Base-by-base conservation (phyloP, 176 grass and related monocot genomes). In the Alloteropsis semialata region DNA sequence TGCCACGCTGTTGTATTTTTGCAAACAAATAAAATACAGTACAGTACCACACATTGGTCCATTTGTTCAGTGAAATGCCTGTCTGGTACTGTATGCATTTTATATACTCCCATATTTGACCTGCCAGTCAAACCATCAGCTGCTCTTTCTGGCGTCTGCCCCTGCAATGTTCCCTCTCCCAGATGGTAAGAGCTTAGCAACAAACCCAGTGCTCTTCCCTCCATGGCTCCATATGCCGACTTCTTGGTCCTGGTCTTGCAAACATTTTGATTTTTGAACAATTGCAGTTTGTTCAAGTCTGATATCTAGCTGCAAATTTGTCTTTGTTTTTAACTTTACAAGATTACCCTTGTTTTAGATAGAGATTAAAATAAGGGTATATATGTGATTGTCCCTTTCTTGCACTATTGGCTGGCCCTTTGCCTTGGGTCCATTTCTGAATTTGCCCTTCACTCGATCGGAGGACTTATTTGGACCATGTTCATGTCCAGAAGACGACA, bases 61-160 rank as follows among this genome's bases (percentile, higher is more conserved):
- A 83, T 67, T 78, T 86, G 74, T 13, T 82, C 84, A 49, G 71
- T 25, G 64, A 86, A 29, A 46, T 16, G 32, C 24, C 46, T 82
- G 58, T 77, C 55, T 56, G 36, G 33, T 57, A 9, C 44, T 80
- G 13, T 66, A 37, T 41, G 41, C 68, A 71, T 71, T 72, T 28
- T 82, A 37, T 61, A 59, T 82, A 66, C 44, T 66, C 21, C 21
- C 15, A 57, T 43, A 46, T 75, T 87, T 87, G 84, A 87, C 80
- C 67, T 73, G 17, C 82, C 79, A 44, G 74, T 87, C 79, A 90
- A 90, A 66, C 61, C 21, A 62, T 50, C 65, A 59, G n/a, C 72
- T 76, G 72, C 72, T 72, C 11, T 22, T n/a, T 33, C 30, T 72
- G 44, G 68, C 72, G 25, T 9, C 65, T 56, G 19, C 54, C 13